Evolutionary conservation across 345 rosid species (phyloP), one percentile per base, ranked within the genome.

Genomic region (Hibiscus tridactylites): DNA sequence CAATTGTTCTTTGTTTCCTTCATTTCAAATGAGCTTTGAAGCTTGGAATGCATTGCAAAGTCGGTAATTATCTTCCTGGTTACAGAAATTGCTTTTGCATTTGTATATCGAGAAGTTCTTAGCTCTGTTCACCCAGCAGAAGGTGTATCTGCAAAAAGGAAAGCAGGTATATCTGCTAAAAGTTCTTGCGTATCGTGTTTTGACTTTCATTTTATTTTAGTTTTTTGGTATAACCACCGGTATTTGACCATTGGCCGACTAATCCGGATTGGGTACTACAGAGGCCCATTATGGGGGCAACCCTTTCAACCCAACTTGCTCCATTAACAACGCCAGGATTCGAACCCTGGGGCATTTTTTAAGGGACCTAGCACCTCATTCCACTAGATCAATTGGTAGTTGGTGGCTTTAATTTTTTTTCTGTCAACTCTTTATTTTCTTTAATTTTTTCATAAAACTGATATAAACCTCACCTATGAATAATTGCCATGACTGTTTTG

Each of bases 61-160:
- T 39, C 11, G 39, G 16, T 49, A 49, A 28, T 13, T 49, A 31
- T n/a, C 68, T 31, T 53, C 42, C 4, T 82, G 76, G 68, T 81
- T 76, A 61, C 90, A 95, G 99, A 92, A 13, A 71, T 78, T 75
- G 83, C 97, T 9, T 89, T 81, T 84, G 88, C 92, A 31, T 95
- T 90, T 86, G 99, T 95, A 44, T 95, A 80, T 83, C 91, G 97
- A 1, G 96, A 95, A 76, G 86, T 89, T 75, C 75, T 54, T 47
- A 71, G 9, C 11, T 16, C 71, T 24, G 6, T 50, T 33, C 52
- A 28, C 3, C 54, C 65, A 19, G 46, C 54, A 58, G 81, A 82
- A 70, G 81, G 80, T 78, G 77, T 71, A 29, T 78, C 59, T 49
- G 69, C 72, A 28, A 56, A 49, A 16, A 0, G 33, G 79, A 94